Conservation (phyloP, 805 yeast genomes). For the Metschnikowia anglica region DNA sequence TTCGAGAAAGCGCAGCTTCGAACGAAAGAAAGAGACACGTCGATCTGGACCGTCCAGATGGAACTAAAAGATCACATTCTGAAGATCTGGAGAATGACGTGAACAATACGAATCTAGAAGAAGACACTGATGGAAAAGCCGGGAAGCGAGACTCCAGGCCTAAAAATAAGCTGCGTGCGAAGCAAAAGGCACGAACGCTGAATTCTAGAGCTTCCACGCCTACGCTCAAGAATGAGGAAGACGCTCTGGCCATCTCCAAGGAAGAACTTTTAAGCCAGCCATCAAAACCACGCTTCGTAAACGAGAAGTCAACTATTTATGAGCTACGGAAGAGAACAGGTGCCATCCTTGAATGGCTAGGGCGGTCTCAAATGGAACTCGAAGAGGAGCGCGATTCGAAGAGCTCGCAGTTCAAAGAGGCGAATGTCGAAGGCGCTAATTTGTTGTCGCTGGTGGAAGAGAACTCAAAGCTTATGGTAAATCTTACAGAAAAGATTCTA, state of each 20-base stretch:
- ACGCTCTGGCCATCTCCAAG: conserved; percentile 21
- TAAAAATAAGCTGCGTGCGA: conserved; percentile 13
- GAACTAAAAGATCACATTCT: conserved; percentile 23
- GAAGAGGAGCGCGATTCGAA: conserved; percentile 50
- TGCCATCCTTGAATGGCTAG: conserved; percentile 88
- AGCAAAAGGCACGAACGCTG: conserved; percentile 2
- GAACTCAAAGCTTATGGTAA: conserved; percentile 67
- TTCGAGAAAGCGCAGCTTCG: conserved; percentile 55
- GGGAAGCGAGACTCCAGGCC: conserved; percentile 11
- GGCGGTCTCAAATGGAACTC: conserved; percentile 81
- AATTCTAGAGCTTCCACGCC: conserved; percentile 11
- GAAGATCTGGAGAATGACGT: conserved; percentile 16
- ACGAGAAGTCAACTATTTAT: conserved; percentile 65
- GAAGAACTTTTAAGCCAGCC: conserved; percentile 63
- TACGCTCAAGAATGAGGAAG: conserved; percentile 6
- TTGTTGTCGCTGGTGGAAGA: conserved; percentile 43
- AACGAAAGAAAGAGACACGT: conserved; percentile 28
- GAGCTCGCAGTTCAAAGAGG: conserved; percentile 12
- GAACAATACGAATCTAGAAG: conserved; percentile 16
- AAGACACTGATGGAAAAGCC: conserved; percentile 10
- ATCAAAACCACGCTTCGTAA: conserved; percentile 81
- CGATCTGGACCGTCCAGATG: conserved; percentile 11
- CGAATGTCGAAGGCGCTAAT: conserved; percentile 10
- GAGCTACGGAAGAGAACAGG: conserved; percentile 88
- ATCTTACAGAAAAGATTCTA: conserved; percentile 65